These are phyloP conservation scores for Bipolaris oryzae DNA, from an alignment of 2,329 filamentous ascomycete genomes.

Conservation along the genomic window DNA sequence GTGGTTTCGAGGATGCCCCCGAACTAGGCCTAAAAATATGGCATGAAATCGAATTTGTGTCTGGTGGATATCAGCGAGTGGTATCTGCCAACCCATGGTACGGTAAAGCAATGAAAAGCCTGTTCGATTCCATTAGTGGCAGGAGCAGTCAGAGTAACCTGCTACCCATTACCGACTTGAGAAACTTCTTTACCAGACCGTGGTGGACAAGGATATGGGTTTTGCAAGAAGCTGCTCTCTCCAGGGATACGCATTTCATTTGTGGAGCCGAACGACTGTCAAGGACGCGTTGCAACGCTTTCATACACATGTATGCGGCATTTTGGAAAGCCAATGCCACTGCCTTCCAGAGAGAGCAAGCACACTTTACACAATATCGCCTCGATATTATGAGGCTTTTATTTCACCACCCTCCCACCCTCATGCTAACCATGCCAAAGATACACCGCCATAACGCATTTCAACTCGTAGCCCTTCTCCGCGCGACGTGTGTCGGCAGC, in stretches of 20 bases:
- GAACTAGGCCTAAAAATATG: neutral
- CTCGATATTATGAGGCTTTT: neutral
- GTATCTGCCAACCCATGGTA: neutral
- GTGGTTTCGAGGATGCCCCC: neutral
- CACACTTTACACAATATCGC: neutral
- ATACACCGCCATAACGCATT: neutral
- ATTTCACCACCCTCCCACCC: neutral
- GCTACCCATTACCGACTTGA: slow-evolving; percentile 9
- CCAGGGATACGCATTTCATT: slow-evolving; percentile 10
- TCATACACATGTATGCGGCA: neutral
- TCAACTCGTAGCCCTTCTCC: neutral
- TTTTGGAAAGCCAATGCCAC: neutral
- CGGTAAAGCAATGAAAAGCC: neutral
- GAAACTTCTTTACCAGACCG: slow-evolving; percentile 13
- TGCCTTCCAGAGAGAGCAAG: neutral
- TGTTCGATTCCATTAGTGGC: neutral
- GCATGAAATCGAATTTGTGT: neutral
- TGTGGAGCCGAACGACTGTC: slow-evolving; percentile 16
- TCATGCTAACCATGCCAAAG: neutral
- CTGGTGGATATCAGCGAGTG: neutral
- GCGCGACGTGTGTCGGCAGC: neutral
- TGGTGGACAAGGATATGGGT: slow-evolving; percentile 28
- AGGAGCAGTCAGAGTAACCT: neutral
- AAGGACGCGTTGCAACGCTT: neutral
- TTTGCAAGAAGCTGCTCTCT: slow-evolving; percentile 8